Evolutionary conservation across 1,284 basidiomycete species (phyloP).

Genomic region (Vanrija sp.): DNA sequence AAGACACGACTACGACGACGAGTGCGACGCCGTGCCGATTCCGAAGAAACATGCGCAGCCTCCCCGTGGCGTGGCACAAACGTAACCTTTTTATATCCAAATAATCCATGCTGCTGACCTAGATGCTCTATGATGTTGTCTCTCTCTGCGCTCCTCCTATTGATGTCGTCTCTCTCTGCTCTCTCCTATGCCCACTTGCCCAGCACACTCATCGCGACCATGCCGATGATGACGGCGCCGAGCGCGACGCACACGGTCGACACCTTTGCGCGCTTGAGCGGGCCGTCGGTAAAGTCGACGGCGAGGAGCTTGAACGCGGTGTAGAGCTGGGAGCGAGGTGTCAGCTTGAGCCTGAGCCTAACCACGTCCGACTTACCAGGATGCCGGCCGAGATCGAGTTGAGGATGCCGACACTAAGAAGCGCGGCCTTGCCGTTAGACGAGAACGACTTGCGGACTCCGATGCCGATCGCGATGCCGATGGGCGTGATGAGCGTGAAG

Average conservation of each 20-base stretch:
- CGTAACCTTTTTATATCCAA: no score
- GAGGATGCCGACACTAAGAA: constrained; percentile 39
- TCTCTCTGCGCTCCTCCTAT: no score
- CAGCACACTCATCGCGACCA: constrained; percentile 43
- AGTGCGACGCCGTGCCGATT: no score
- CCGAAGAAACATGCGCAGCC: no score
- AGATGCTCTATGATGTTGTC: no score
- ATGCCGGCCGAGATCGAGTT: constrained; percentile 30
- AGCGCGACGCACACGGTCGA: constrained; percentile 24
- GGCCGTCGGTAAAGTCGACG: constrained; percentile 28
- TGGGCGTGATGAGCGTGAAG: constrained; percentile 28
- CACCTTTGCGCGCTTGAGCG: constrained; percentile 16
- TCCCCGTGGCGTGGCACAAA: no score
- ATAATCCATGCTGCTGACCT: no score
- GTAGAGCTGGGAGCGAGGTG: constrained; percentile 19
- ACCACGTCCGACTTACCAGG: neutral
- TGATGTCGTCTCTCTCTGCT: no score
- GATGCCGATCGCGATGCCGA: constrained; percentile 36
- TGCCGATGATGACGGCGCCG: constrained; percentile 24
- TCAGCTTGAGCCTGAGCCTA: neutral
- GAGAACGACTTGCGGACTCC: constrained; percentile 35
- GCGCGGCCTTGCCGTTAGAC: constrained; percentile 29
- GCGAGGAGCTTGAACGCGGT: constrained; percentile 34
- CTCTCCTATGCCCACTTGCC: constrained; percentile 43
- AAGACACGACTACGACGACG: no score